These are phyloP conservation scores for Claviceps citrina DNA, from an alignment of 2,329 filamentous ascomycete genomes.

Conservation along the genomic window DNA sequence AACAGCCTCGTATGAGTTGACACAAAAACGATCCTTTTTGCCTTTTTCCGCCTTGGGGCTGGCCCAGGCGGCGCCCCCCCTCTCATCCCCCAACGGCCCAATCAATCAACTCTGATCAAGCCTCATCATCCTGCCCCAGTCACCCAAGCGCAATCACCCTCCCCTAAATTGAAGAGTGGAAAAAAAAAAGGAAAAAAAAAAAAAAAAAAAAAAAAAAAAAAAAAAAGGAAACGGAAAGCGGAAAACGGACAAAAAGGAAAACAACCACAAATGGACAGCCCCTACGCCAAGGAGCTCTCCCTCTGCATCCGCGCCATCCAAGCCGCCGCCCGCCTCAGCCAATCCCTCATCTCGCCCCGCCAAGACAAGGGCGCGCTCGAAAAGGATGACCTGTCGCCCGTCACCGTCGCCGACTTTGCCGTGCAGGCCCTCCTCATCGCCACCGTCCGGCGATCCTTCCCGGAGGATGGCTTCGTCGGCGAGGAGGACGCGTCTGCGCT, in stretches of 20 bases:
- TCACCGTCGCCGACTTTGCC: conserved; percentile 45
- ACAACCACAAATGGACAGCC: conserved; percentile 23
- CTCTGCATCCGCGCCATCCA: conserved; percentile 28
- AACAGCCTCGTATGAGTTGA: no score
- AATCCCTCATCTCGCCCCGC: conserved; percentile 28
- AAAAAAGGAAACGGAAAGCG: no score
- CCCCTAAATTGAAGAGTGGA: no score
- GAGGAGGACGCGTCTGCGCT: conserved; percentile 38
- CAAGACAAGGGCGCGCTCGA: conserved; percentile 33
- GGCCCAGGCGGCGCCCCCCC: no score
- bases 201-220: no score
- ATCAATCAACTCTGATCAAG: no score
- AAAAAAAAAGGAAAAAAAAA: no score
- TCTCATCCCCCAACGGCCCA: no score
- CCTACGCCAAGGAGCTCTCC: conserved; percentile 26
- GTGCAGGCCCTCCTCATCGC: conserved; percentile 39
- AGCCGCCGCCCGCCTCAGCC: conserved; percentile 33
- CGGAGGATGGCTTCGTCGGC: conserved; percentile 35
- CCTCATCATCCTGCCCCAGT: no score
- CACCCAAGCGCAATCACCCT: no score
- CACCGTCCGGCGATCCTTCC: conserved; percentile 35
- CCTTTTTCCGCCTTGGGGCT: no score
- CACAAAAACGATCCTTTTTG: no score
- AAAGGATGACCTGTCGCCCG: conserved; percentile 40
- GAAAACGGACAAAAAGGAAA: neutral